A percentile compares a stretch with the other conserved stretches of the same genome.
These are phyloP conservation scores for Ceratocystis variospora DNA, from an alignment of 2,329 filamentous ascomycete genomes.

Conservation along the genomic window DNA sequence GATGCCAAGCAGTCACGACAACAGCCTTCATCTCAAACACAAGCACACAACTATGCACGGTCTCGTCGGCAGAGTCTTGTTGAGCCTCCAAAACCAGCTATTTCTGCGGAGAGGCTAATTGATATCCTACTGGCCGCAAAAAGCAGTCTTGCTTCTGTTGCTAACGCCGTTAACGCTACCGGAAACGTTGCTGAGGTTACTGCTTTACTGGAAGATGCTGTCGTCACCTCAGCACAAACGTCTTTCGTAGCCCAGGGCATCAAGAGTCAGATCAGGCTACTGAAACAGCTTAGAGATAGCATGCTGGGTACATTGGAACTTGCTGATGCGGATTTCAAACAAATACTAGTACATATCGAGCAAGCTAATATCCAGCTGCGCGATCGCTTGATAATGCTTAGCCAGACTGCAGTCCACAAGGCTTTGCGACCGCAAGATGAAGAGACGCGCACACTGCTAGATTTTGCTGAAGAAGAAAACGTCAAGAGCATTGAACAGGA, in stretches of 20 bases:
- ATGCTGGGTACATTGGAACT: constrained; percentile 43
- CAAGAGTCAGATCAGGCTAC: constrained; percentile 39
- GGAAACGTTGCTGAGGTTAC: constrained; percentile 62
- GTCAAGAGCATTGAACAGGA: constrained; percentile 52
- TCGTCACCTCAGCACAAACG: constrained; percentile 56
- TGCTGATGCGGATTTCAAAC: constrained; percentile 46
- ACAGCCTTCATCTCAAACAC: background rate
- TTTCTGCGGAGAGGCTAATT: constrained; percentile 59
- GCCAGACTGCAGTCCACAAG: constrained; percentile 49
- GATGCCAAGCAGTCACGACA: background rate
- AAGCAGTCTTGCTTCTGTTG: constrained; percentile 70
- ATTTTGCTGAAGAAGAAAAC: constrained; percentile 62
- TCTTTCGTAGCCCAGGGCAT: constrained; percentile 54
- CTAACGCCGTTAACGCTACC: constrained; percentile 70
- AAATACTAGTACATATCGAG: constrained; percentile 51
- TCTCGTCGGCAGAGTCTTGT: constrained; percentile 16
- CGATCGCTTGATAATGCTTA: constrained; percentile 51
- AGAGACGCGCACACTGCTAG: constrained; percentile 49
- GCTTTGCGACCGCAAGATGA: constrained; percentile 47
- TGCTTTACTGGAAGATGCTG: constrained; percentile 65
- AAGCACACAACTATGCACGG: background rate
- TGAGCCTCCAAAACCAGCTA: background rate
- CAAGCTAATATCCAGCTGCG: constrained; percentile 50
- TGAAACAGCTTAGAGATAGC: constrained; percentile 37
- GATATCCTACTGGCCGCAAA: constrained; percentile 77